phyloP scores from a whole-genome alignment of 1,139 yeast species.

The Pichia kudriavzevii region DNA sequence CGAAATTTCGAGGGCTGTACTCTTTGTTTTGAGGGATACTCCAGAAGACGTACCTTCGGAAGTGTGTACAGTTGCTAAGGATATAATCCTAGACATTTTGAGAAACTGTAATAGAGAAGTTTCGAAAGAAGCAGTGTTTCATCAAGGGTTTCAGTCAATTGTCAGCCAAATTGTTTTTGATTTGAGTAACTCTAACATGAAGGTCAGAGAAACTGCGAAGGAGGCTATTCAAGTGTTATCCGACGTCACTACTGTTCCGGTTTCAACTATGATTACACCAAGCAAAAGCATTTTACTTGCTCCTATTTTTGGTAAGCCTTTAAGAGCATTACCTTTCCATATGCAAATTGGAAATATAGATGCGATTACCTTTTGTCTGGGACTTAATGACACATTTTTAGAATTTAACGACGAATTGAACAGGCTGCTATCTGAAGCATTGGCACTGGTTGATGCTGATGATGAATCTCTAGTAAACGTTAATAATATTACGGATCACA shows the following conservation, averaged over 20 bases:
- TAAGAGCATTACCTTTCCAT: conserved; percentile 93
- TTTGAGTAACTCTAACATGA: conserved; percentile 77
- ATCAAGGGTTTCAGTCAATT: conserved; percentile 75
- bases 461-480: conserved; percentile 90
- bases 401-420: conserved; percentile 85
- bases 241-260: conserved; percentile 58
- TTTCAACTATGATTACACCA: conserved; percentile 71
- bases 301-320: conserved; percentile 94
- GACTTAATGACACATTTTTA: conserved; percentile 71
- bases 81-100: conserved; percentile 55
- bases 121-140: conserved; percentile 52
- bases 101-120: conserved; percentile 56
- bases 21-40: conserved; percentile 85
- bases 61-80: conserved; percentile 65
- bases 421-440: conserved; percentile 77
- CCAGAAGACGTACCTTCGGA: conserved; percentile 82
- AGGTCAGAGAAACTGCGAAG: conserved; percentile 79
- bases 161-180: conserved; percentile 87
- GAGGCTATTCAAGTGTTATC: conserved; percentile 61
- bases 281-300: conserved; percentile 76
- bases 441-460: conserved; percentile 94
- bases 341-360: conserved; percentile 98
- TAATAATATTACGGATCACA: conserved; percentile 75
- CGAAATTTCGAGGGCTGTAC: conserved; percentile 77
- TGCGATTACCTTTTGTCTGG: conserved; percentile 85